Evolutionary conservation across 2,329 filamentous ascomycete genomes (phyloP), one percentile per base, ranked within the genome.

Genomic region (Thelonectria discophora): DNA sequence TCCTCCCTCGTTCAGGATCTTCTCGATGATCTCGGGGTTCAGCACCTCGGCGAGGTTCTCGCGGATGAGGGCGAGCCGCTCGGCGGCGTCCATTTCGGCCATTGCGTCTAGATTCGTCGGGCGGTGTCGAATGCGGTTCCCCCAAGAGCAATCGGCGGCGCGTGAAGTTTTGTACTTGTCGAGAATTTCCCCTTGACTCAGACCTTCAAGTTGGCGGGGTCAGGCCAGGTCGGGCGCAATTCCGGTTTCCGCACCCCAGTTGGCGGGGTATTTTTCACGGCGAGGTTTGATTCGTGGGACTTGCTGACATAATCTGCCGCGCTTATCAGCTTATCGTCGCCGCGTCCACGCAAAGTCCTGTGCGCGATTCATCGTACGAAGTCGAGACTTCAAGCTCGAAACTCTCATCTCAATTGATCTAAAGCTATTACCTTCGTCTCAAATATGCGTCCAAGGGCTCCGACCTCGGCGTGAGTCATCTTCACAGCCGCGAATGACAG

Each of bases 21-120:
- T 83, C 75, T 93, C 87, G 74, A 95, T 90, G 65, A 96, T 92
- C 74, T 97, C 92, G 21, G 88, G 88, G 74, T 95, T 94, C 63
- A 97, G 85, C 51, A 92, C 82, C 82, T 97, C 93, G 64, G 89
- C 87, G 61, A 96, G 83, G 77, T 95, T 95, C 75, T 89, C 88
- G 64, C 84, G 87, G 80, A 97, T 96, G 73, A 97, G 84, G 57
- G 84, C 84, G 70, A 94, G 82, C 76, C 89, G 89, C 78, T 92
- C 87, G 42, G 53, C 21, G 24, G 58, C 53, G n/a, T 56, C 53
- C 47, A 47, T 46, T 21, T 46, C 48, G 48, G 53, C 48, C 58
- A 61, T 61, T 53, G 34, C 27, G 53, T 43, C 18, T 53, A 8
- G 34, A 15, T 57, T 12, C 37, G 9, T 15, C 21, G n/a, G 43